phyloP scores from a whole-genome alignment of 768 basidiomycete genomes.

The Agrocybe praecox region DNA sequence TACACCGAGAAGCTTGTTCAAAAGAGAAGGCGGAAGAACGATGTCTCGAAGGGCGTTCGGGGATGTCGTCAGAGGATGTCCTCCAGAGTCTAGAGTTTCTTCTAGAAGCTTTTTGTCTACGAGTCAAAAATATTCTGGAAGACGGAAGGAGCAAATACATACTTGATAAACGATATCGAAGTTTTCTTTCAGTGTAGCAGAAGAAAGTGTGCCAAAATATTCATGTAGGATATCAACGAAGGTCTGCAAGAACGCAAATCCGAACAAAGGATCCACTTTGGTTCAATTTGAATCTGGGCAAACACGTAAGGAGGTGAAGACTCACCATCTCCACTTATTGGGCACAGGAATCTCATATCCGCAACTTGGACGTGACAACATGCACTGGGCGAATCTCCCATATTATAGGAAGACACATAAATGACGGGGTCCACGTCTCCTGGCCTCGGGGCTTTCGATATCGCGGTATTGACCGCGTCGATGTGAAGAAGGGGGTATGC shows the following conservation, averaged over 20 bases:
- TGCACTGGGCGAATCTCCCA: slow-evolving; percentile 58
- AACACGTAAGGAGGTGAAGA: slow-evolving; percentile 12
- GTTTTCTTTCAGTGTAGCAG: slow-evolving; percentile 81
- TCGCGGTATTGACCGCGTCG: slow-evolving; percentile 78
- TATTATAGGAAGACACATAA: slow-evolving; percentile 55
- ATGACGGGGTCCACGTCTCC: slow-evolving; percentile 75
- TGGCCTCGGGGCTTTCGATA: slow-evolving; percentile 54
- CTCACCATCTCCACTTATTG: slow-evolving; percentile 85
- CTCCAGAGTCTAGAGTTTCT: slow-evolving; percentile 93
- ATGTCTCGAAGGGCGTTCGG: slow-evolving; percentile 90
- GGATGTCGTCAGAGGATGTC: slow-evolving; percentile 90
- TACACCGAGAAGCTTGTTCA: slow-evolving; percentile 67
- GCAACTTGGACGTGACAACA: slow-evolving; percentile 82
- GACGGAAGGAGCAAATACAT: slow-evolving; percentile 15
- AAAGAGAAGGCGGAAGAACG: slow-evolving; percentile 86
- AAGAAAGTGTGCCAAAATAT: slow-evolving; percentile 86
- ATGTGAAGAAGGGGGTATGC: slow-evolving; percentile 86
- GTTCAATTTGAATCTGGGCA: slow-evolving; percentile 15
- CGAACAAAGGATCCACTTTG: slow-evolving; percentile 86
- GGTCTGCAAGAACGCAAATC: slow-evolving; percentile 85
- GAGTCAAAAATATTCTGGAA: slow-evolving; percentile 8
- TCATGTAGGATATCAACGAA: slow-evolving; percentile 84
- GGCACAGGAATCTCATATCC: slow-evolving; percentile 78
- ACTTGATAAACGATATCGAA: slow-evolving; percentile 97
- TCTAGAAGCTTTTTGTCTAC: slow-evolving; percentile 69